Base-by-base conservation (phyloP, 208 protist species). In the Spongospora subterranea region DNA sequence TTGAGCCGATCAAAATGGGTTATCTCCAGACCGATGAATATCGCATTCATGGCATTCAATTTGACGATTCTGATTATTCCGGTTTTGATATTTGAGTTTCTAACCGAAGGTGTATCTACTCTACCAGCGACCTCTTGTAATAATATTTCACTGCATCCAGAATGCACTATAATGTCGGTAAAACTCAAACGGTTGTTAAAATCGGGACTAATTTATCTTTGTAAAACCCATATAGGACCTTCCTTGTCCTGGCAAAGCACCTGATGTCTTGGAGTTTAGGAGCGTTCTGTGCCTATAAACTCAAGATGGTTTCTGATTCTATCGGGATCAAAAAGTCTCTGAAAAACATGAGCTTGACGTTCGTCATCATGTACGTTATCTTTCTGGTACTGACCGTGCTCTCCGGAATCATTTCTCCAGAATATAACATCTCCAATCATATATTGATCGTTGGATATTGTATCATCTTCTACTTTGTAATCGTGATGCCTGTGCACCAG, bases 321-420 rank as follows among this genome's bases (percentile, higher is more conserved):
- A 82, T 43, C n/a, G 71, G 71, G 71, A 82, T 43, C 71, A 82
- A 82, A 43, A 6, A 35, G n/a, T 20, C 17, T 43, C 71, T 82
- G 71, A 82, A 82, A n/a, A 35, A 43, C 17, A 43, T 82, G 6
- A 20, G 17, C 71, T 6, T 82, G 17, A 45, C n/a, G 6, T 82
- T 45, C 71, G 17, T 82, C n/a, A 6, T 82, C 71, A 82, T 13
- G 35, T 39, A 82, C 35, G 17, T 43, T 17, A 35, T 82, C 35
- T 82, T 40, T 43, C n/a, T 82, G n/a, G 6, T 35, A 43, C n/a
- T 82, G 71, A 6, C n/a, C 17, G 6, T n/a, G 35, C 6, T 82
- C 17, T 6, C 35, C n/a, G 17, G 17, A 43, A 13, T 35, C 35
- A 35, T 43, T 35, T 6, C 17, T 82, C 54, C 29, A 29, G n/a